Base-by-base conservation (phyloP, 2,329 filamentous ascomycete species). In the Sporothrix pseudoabietina region DNA sequence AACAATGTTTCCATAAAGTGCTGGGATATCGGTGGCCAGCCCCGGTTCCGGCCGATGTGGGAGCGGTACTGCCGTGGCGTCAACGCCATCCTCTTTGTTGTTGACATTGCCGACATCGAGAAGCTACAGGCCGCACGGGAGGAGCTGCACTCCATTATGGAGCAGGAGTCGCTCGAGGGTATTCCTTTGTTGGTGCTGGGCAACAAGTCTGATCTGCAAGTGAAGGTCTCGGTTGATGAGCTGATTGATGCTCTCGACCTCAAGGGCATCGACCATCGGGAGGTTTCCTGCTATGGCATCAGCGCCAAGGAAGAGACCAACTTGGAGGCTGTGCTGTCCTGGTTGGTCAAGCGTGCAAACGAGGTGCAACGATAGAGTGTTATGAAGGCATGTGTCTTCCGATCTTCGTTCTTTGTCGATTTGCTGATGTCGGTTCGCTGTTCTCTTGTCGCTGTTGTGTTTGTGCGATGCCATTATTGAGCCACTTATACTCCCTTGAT, bases 231-330 rank as follows among this genome's bases (percentile, higher is more conserved):
- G 41, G 95, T 98, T 57, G 96, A 99, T 81, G 94, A 98, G 82
- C 84, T 99, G 80, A 98, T 99, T 83, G 95, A 97, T 75, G 91
- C 91, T 76, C 88, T 99, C 83, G 91, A 97, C 78, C 87, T 99
- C 73, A 97, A 96, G 82, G 90, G 89, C 77, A 94, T 99, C 81
- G 92, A 91, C 74, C 91, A 94, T 79, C 93, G 96, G 72, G 96
- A 99, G 82, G 95, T 99, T 78, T 97, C 94, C 84, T 98, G 96
- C 84, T 99, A 99, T 82, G 95, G 95, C 75, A 98, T 99, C 84
- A 98, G 94, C 81, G 96, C 95, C 75, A 98, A 98, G 83, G 95
- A 98, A 82, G 96, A 99, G 84, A 99, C 95, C 73, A 99, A 99
- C 83, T 89, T 99, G 77, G 95, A 99, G 80, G 96, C 95, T 7